phyloP scores from a whole-genome alignment of 257 asterid genomes.

The Nicotiana tomentosiformis region DNA sequence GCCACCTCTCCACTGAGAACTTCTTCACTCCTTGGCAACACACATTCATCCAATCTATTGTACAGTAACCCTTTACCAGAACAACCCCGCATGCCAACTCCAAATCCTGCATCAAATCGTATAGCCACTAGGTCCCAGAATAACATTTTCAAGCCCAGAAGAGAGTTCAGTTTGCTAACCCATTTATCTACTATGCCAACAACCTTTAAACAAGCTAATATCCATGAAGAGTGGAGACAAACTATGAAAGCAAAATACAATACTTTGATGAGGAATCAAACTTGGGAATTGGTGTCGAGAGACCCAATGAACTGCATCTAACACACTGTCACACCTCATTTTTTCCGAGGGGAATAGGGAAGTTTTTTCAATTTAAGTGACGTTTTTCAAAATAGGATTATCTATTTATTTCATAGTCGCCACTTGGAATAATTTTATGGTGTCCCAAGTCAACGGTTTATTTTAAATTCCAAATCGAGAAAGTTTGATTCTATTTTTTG shows the following conservation, averaged over 20 bases:
- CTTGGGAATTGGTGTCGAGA: neutral
- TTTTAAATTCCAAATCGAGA: too few relatives aligned
- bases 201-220: neutral
- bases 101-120: neutral
- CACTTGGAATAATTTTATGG: too few relatives aligned
- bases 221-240: neutral
- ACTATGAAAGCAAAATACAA: neutral
- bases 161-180: neutral
- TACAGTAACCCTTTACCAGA: neutral
- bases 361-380: too few relatives aligned
- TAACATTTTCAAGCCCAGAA: neutral
- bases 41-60: neutral
- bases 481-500: too few relatives aligned
- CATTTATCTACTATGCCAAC: neutral
- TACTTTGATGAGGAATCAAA: neutral
- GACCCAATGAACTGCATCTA: neutral
- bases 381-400: too few relatives aligned
- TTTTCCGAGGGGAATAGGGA: too few relatives aligned
- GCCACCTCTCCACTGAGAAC: neutral
- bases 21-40: neutral
- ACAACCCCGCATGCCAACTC: neutral
- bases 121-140: neutral
- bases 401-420: too few relatives aligned
- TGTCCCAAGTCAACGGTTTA: too few relatives aligned
- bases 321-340: too few relatives aligned